Evolutionary conservation across 1,284 basidiomycete species (phyloP).

Genomic region (Heterobasidion annosum): DNA sequence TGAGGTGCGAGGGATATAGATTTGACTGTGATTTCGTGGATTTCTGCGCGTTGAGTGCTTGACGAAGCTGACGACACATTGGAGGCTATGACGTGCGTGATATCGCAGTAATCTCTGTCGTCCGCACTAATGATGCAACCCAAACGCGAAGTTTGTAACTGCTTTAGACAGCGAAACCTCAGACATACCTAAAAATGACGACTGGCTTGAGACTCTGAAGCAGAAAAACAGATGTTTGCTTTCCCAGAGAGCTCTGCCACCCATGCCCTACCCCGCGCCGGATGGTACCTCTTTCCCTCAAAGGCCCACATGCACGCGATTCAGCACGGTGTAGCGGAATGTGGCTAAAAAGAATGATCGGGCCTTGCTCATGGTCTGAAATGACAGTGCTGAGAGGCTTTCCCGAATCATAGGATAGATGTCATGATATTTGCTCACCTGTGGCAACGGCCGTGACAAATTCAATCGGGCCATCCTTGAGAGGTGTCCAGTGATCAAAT

Average conservation of each 20-base stretch:
- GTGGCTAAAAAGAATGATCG: constrained; percentile 69
- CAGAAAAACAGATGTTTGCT: constrained; percentile 64
- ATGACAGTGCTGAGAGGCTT: background rate
- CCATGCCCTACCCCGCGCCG: constrained; percentile 66
- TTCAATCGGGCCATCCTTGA: constrained; percentile 56
- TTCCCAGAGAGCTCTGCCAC: constrained; percentile 76
- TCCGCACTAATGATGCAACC: constrained; percentile 53
- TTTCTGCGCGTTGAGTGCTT: constrained; percentile 26
- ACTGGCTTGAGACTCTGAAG: constrained; percentile 57
- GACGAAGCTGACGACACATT: constrained; percentile 7
- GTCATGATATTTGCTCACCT: constrained; percentile 25
- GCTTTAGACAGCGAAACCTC: background rate
- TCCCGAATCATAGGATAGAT: too few species aligned
- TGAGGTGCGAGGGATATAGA: constrained; percentile 78
- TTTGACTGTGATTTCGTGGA: constrained; percentile 57
- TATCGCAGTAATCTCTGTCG: constrained; percentile 85
- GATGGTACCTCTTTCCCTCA: constrained; percentile 57
- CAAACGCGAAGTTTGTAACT: background rate
- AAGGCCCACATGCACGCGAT: constrained; percentile 62
- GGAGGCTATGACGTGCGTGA: constrained; percentile 37
- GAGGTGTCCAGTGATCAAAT: constrained; percentile 53
- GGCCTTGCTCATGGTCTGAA: constrained; percentile 16
- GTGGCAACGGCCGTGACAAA: constrained; percentile 57
- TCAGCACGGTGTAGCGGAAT: constrained; percentile 75
- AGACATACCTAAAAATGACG: constrained; percentile 61